phyloP scores from a whole-genome alignment of 805 yeast species.

The Yamadazyma scolyti region DNA sequence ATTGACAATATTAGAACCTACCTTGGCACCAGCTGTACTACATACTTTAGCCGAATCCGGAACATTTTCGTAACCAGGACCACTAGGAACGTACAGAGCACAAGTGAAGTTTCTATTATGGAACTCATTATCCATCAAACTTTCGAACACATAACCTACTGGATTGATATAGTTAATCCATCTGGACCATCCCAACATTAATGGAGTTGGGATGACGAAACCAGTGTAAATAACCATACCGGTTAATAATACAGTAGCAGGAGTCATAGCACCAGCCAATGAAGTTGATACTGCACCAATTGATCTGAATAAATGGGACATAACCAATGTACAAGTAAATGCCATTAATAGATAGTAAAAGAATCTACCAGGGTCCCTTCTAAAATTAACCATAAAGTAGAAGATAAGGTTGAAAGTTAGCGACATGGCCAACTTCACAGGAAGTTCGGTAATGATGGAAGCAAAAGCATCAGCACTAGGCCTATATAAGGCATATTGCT shows the following conservation, averaged over 20 bases:
- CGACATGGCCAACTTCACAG: constrained; percentile 52
- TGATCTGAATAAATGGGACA: constrained; percentile 40
- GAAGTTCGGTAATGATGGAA: constrained; percentile 46
- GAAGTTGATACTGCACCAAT: constrained; percentile 38
- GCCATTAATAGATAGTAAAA: constrained; percentile 30
- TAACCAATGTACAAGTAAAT: constrained; percentile 29
- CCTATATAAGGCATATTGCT: constrained; percentile 63
- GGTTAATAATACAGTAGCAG: constrained; percentile 26
- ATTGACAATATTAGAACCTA: constrained; percentile 49
- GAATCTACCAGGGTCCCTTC: constrained; percentile 31
- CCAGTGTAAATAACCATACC: constrained; percentile 54
- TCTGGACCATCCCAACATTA: constrained; percentile 63
- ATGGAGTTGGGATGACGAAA: constrained; percentile 40
- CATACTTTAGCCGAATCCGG: constrained; percentile 46
- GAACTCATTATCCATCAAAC: constrained; percentile 60
- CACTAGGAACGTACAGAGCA: constrained; percentile 57
- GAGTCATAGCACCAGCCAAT: constrained; percentile 38
- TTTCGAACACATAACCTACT: constrained; percentile 47
- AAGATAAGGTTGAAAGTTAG: constrained; percentile 24
- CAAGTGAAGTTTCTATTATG: constrained; percentile 30
- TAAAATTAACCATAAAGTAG: constrained; percentile 48
- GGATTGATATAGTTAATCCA: constrained; percentile 44
- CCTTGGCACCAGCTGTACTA: constrained; percentile 53
- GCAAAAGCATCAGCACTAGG: constrained; percentile 74
- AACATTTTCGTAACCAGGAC: constrained; percentile 45